Evolutionary conservation across 1,284 basidiomycete species (phyloP), one percentile per base, ranked within the genome.

Genomic region (Apiotrichum porosum): DNA sequence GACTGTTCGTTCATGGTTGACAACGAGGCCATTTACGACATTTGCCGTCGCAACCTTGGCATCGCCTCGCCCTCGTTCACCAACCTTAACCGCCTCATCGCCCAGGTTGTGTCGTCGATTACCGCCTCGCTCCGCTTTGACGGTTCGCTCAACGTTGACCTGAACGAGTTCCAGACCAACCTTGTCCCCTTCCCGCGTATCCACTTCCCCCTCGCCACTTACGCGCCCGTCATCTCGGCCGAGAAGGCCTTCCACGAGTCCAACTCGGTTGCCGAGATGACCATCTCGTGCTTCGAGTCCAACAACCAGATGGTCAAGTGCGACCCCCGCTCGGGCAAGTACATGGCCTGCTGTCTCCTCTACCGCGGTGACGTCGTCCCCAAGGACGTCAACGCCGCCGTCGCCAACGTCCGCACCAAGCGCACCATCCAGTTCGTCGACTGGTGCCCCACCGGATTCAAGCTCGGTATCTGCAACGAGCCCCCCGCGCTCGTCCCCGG

Each of bases 1-100:
- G 94, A 98, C 78, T 98, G 94, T 76, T 97, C 94, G 46, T 97
- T 95, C 81, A 94, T 95, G 91, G 92, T 95, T 60, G 92, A 97
- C 73, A 97, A 97, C 72, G 88, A 93, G 72, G 90, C 90, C 51
- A 98, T 99, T 73, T 98, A 97, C 77, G 94, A 97, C 73, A 97
- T 98, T 69, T 97, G 93, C 86, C 93, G 94, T 79, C 85, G 86
- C 76, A 93, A 88, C 74, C 81, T 98, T 52, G 84, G 84, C 61
- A 88, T 97, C 58, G 71, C 80, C 35, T 86, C 82, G 44, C 95
- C 94, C 18, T 86, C 90, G 61, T 93, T 94, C 81, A 81, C 82
- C 68, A 98, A 98, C 80, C 77, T 98, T 58, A 98, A 98, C 80
- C 80, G 95, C 52, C 79, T 98, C 58, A 98, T 98, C 63, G 94